Base-by-base conservation (phyloP, 1,139 yeast genomes). In the Debaryomyces robertsiae region DNA sequence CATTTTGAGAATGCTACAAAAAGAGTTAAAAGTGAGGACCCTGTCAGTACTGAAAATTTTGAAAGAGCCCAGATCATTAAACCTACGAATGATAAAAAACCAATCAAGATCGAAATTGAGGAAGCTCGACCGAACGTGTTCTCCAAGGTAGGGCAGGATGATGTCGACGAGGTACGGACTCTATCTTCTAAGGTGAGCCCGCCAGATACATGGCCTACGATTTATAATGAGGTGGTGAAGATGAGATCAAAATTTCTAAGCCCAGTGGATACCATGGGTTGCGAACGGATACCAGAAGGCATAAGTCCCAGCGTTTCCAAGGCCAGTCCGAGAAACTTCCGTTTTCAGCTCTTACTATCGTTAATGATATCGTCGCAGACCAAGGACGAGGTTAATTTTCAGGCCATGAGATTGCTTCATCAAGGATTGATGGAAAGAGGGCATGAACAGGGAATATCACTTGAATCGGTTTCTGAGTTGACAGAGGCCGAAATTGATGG, bases 351-450 rank as follows among this genome's bases (percentile, higher is more conserved):
- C 28, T 67, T 91, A 32, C 71, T 89, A 0, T 82, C 95, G 3
- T 70, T 91, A 40, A 87, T 91, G 93, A 76, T 93, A 25, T 87
- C 96, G 10, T 79, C 97, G 0, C 98, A 91, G 54, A 93, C 98
- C 1, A 89, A 86, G 55, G 98, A 93, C 60, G 96, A 88, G 56
- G 81, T 83, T 27, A 91, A 87, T 48, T 86, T 74, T 39, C 74
- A 73, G 32, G 95, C 95, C 1, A 84, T 91, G 83, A 62, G 63
- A 24, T 72, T 65, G 16, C 63, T 91, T 46, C 82, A 88, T 49
- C 55, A 43, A 42, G 75, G 64, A 51, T 79, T 67, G 53, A 39
- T 57, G 5, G 46, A 44, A 2, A 47, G 49, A 18, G 75, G 74
- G 2, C 63, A 46, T 40, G 27, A 41, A 6, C 58, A 58, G 7